These are phyloP conservation scores for Pythium insidiosum DNA, from an alignment of 352 stramenopile genomes.

Conservation along the genomic window DNA sequence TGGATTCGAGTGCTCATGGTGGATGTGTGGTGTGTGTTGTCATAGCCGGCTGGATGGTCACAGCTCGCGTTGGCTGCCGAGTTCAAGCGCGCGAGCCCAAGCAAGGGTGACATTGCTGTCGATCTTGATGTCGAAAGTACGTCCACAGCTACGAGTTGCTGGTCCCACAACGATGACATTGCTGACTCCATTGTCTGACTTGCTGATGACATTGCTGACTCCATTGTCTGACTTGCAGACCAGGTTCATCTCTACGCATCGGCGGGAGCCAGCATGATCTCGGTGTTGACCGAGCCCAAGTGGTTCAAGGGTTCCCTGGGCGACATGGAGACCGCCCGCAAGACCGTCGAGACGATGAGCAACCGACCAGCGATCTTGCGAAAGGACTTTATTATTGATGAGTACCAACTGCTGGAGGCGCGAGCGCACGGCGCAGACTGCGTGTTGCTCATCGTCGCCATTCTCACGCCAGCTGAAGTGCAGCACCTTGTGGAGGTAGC, in stretches of 20 bases:
- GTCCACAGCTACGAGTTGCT: conserved; percentile 3
- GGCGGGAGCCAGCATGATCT: conserved; percentile 95
- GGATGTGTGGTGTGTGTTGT: no score
- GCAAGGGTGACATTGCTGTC: conserved; percentile 94
- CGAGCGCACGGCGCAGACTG: conserved; percentile 93
- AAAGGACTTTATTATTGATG: conserved; percentile 95
- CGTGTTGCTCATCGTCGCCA: conserved; percentile 96
- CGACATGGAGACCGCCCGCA: conserved; percentile 56
- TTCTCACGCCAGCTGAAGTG: conserved; percentile 59
- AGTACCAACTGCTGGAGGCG: conserved; percentile 94
- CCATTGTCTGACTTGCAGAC: conserved; percentile 41
- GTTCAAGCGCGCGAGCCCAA: conserved; percentile 97
- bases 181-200: conserved; percentile 7
- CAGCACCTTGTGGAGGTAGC: conserved; percentile 50
- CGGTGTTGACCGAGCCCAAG: conserved; percentile 95
- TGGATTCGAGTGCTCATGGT: no score
- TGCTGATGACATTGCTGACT: background rate
- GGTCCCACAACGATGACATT: no score
- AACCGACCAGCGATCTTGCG: conserved; percentile 68
- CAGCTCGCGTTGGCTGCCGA: conserved; percentile 94
- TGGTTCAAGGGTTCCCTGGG: conserved; percentile 96
- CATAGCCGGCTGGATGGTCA: conserved; percentile 44
- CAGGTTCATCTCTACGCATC: conserved; percentile 88
- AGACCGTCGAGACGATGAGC: conserved; percentile 32
- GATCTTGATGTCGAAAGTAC: conserved; percentile 54